Evolutionary conservation across 345 rosid species (phyloP), one percentile per base, ranked within the genome.

Genomic region (Gossypium raimondii): DNA sequence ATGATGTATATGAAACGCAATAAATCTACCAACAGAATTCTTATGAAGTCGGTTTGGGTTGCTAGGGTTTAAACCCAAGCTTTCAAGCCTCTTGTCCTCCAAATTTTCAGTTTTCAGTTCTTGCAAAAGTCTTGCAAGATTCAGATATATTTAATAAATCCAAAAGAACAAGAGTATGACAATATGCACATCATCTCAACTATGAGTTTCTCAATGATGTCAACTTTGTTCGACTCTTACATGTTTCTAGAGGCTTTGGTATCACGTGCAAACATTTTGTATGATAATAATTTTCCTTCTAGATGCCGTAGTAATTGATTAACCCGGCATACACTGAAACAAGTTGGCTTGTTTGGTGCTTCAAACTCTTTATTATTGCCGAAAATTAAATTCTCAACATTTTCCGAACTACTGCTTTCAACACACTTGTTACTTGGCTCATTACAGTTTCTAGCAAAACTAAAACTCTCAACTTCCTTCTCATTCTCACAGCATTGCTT

Each of bases 241-340:
- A 73, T 81, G 83, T 86, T 95, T 88, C 97, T 88, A 77, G 97
- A 90, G 74, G 98, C 90, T 82, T 95, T 93, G 56, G 97, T 91
- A 76, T 95, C 98, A 57, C 98, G 97, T 38, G 98, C 98, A 91
- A 93, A 95, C 74, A 84, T 81, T 86, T 81, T 93, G 85, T 93
- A 95, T 43, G 97, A 90, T 73, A 91, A 75, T 55, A 82, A 65
- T 84, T 91, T 95, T 66, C 97, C 97, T 86, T 93, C 94, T 78
- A 95, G 87, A 84, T 82, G 85, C 76, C 76, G 89, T 76, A 95
- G 80, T 72, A 95, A 90, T 81, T 81, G 79, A 83, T 93, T 89
- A 79, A 95, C 97, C 80, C 59, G 88, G 83, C 73, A 73, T 79
- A 93, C 85, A 58, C 83, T 76, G 81, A 95, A 91, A 34, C 78